Percentiles rank a stretch among this genome's conserved stretches.
Conservation (phyloP, 1,284 basidiomycete species). For the Inonotus obliquus region DNA sequence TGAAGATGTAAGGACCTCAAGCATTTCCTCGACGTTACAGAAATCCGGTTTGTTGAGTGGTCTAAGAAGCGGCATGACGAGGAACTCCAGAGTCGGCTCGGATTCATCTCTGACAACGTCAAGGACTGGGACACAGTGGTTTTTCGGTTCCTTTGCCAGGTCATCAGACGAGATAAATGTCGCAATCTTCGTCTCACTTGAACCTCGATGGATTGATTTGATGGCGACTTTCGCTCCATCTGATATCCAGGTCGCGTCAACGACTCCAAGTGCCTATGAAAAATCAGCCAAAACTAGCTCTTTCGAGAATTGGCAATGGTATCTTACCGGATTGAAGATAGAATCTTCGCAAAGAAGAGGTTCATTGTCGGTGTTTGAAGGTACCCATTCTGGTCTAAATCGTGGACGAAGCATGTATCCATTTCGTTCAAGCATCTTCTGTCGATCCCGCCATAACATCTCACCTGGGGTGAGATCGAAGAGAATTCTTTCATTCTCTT, state of each 20-base stretch:
- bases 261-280: neutral
- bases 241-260: neutral
- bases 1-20: slow-evolving; percentile 1
- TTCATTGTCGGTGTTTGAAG: slow-evolving; percentile 20
- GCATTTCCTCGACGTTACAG: slow-evolving; percentile 14
- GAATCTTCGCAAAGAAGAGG: slow-evolving; percentile 20
- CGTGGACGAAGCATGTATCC: slow-evolving; percentile 23
- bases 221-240: neutral
- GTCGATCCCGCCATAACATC: slow-evolving; percentile 7
- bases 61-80: slow-evolving; percentile 20
- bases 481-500: neutral
- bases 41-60: slow-evolving; percentile 8
- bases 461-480: neutral
- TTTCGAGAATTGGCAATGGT: neutral
- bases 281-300: neutral
- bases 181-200: neutral
- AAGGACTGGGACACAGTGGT: slow-evolving; percentile 20
- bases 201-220: neutral
- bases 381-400: slow-evolving; percentile 22
- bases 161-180: slow-evolving; percentile 11
- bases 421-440: neutral
- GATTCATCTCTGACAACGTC: slow-evolving; percentile 13
- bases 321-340: neutral
- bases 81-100: neutral
- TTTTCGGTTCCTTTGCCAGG: slow-evolving; percentile 9